Evolutionary conservation across 306 rosid genomes (phyloP).

Genomic region (Rosa multiflora): DNA sequence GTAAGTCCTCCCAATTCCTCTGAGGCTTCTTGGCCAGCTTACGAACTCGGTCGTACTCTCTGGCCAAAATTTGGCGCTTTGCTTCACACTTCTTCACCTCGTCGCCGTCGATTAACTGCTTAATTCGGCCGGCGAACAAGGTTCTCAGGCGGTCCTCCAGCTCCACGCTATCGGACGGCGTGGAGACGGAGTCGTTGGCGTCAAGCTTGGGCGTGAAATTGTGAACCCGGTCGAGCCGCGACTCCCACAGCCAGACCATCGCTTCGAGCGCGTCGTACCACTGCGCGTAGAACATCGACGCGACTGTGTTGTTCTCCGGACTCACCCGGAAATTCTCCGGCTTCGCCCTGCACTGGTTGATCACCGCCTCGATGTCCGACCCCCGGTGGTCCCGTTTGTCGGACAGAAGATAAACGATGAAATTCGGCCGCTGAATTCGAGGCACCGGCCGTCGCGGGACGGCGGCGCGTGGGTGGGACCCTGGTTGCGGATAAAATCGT

Average conservation of each 20-base stretch:
- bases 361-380: slow-evolving; percentile 32
- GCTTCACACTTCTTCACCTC: slow-evolving; percentile 46
- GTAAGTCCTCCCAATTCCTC: accelerated
- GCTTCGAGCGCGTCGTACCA: slow-evolving; percentile 61
- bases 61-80: slow-evolving; percentile 29
- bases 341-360: slow-evolving; percentile 35
- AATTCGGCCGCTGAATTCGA: slow-evolving; percentile 20
- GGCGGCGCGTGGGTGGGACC: background rate
- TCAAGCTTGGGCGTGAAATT: slow-evolving; percentile 44
- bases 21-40: background rate
- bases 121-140: slow-evolving; percentile 44
- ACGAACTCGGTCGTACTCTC: slow-evolving; percentile 29
- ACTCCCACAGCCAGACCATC: slow-evolving; percentile 59
- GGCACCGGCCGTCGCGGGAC: background rate
- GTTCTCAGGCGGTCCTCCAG: slow-evolving; percentile 43
- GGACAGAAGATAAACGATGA: slow-evolving; percentile 39
- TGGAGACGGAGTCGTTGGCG: slow-evolving; percentile 18
- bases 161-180: slow-evolving; percentile 45
- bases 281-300: slow-evolving; percentile 37
- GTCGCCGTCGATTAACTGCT: slow-evolving; percentile 49
- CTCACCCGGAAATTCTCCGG: slow-evolving; percentile 24
- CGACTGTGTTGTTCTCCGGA: slow-evolving; percentile 31
- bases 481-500: slow-evolving; percentile 14
- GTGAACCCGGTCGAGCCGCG: slow-evolving; percentile 49
- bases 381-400: slow-evolving; percentile 15